Percentiles rank a stretch among this genome's conserved stretches.
Conservation (phyloP, 768 basidiomycete genomes). For the Dioszegia crocea region DNA sequence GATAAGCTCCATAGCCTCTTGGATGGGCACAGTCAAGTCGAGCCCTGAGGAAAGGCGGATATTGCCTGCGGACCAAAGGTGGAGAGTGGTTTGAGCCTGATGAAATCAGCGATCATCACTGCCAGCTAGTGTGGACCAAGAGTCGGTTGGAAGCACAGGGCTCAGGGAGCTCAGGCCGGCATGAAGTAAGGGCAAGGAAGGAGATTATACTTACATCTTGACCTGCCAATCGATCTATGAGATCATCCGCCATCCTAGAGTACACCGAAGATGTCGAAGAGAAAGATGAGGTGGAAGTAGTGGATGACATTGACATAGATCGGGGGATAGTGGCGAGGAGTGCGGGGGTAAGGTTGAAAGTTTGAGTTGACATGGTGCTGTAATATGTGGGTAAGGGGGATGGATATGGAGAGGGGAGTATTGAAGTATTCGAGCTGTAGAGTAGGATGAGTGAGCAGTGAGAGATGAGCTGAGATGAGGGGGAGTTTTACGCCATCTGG, state of each 20-base stretch:
- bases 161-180: background rate
- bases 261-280: slow-evolving; percentile 24
- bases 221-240: slow-evolving; percentile 30
- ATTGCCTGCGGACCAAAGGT: slow-evolving; percentile 45
- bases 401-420: too few relatives aligned
- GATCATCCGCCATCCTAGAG: slow-evolving; percentile 31
- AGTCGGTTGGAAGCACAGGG: background rate
- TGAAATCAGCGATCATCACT: background rate
- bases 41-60: slow-evolving; percentile 28
- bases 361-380: too few relatives aligned
- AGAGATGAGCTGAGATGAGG: too few relatives aligned
- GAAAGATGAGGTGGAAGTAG: slow-evolving; percentile 10
- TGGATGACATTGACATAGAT: slow-evolving; percentile 32
- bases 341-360: background rate
- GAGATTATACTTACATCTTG: slow-evolving; percentile 26
- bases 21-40: slow-evolving; percentile 34
- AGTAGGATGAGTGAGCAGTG: too few relatives aligned
- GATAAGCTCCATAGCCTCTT: slow-evolving; percentile 30
- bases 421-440: too few relatives aligned
- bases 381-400: too few relatives aligned
- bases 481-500: too few relatives aligned
- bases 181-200: background rate
- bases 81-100: slow-evolving; percentile 27
- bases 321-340: slow-evolving; percentile 4
- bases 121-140: background rate